phyloP scores from a whole-genome alignment of 78 protist genomes.

The Cavenderia fasciculata region DNA sequence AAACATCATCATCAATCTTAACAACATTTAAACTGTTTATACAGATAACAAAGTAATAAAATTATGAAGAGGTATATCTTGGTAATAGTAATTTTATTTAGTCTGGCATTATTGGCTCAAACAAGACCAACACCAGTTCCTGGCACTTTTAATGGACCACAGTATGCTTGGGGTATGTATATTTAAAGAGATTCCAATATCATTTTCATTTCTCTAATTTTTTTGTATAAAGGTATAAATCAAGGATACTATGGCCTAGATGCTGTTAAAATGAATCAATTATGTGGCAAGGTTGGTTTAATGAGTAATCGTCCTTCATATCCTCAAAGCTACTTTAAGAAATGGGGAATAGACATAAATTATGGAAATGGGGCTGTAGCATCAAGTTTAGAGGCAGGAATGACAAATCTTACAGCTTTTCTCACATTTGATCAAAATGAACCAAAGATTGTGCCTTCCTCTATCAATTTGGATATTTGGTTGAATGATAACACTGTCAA shows the following conservation, averaged over 20 bases:
- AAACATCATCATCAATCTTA: no score
- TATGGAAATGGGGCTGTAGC: background rate
- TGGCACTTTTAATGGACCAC: no score
- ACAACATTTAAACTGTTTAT: no score
- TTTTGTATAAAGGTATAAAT: no score
- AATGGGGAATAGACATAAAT: background rate
- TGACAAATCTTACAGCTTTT: constrained; percentile 20
- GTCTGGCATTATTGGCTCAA: no score
- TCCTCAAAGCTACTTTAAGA: background rate
- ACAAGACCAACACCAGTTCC: no score
- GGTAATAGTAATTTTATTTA: no score
- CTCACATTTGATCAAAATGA: background rate
- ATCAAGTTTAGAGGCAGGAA: background rate
- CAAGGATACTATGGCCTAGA: background rate
- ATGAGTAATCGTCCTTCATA: background rate
- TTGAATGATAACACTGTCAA: background rate
- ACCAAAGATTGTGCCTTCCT: background rate
- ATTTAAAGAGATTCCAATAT: no score
- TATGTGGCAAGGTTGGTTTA: background rate
- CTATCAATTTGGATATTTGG: constrained; percentile 4
- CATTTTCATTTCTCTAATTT: no score
- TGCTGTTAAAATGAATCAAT: background rate
- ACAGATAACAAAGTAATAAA: no score
- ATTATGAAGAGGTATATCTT: no score
- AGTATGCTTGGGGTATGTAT: no score